These are phyloP conservation scores for Aspergillus texensis DNA, from an alignment of 2,329 filamentous ascomycete species.

Conservation along the genomic window DNA sequence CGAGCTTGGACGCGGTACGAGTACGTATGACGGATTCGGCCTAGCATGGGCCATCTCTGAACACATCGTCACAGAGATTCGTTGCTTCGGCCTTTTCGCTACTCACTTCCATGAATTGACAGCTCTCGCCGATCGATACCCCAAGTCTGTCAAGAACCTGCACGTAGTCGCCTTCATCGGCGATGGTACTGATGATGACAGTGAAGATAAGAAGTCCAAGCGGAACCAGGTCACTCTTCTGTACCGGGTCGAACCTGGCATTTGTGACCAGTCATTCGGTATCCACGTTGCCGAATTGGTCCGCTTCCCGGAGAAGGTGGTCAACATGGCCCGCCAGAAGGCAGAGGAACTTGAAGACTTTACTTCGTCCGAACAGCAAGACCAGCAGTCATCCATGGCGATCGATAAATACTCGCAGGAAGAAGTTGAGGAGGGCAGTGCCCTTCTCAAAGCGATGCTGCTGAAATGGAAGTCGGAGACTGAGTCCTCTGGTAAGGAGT, in stretches of 20 bases:
- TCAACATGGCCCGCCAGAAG: conserved; percentile 99
- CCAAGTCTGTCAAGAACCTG: conserved; percentile 80
- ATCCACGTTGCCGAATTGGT: conserved; percentile 98
- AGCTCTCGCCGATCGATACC: conserved; percentile 80
- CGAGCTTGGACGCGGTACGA: conserved; percentile 92
- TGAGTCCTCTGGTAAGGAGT: conserved; percentile 61
- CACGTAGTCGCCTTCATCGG: conserved; percentile 94
- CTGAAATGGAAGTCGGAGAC: conserved; percentile 79
- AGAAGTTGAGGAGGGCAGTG: conserved; percentile 87
- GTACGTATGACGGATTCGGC: conserved; percentile 97
- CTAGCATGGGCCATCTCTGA: conserved; percentile 99
- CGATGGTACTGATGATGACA: conserved; percentile 52
- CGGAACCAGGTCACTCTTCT: conserved; percentile 85
- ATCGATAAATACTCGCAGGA: conserved; percentile 68
- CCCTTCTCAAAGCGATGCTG: conserved; percentile 79
- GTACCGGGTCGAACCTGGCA: conserved; percentile 93
- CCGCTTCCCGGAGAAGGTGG: conserved; percentile 92
- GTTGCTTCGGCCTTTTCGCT: conserved; percentile 91
- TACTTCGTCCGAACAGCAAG: conserved; percentile 45
- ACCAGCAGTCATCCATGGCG: conserved; percentile 42
- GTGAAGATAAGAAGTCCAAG: conserved; percentile 53
- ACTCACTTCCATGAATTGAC: conserved; percentile 99
- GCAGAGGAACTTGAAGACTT: conserved; percentile 98
- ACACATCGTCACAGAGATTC: conserved; percentile 93
- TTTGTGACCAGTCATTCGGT: conserved; percentile 96